A percentile compares a stretch with the other conserved stretches of the same genome.
These are phyloP conservation scores for Akanthomyces dipterigenus DNA, from an alignment of 2,329 filamentous ascomycete species.

Conservation along the genomic window DNA sequence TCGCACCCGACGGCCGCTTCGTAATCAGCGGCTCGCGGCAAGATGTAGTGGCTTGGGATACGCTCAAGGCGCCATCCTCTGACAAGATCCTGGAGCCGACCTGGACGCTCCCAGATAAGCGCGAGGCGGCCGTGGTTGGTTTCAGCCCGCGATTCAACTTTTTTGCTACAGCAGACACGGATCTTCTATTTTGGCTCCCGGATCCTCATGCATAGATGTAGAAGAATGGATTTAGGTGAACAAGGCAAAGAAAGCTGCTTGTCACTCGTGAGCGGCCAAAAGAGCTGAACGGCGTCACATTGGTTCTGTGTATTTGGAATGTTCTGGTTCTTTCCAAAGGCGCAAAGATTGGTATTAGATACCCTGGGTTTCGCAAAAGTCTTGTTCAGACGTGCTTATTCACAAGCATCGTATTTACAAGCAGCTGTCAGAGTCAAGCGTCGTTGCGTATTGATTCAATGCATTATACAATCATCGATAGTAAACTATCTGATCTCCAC, in stretches of 20 bases:
- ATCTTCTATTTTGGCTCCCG: constrained; percentile 72
- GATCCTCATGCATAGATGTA: constrained; percentile 47
- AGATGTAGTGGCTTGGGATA: constrained; percentile 84
- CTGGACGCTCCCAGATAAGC: constrained; percentile 58
- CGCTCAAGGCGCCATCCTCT: constrained; percentile 44
- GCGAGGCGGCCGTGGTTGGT: constrained; percentile 66
- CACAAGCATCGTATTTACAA: neutral
- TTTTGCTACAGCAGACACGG: constrained; percentile 81
- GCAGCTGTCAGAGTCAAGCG: neutral
- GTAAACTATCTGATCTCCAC: neutral
- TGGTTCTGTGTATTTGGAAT: neutral
- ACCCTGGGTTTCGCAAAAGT: neutral
- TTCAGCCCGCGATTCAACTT: constrained; percentile 92
- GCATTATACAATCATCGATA: constrained; percentile 3
- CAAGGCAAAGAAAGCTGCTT: neutral
- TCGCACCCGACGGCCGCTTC: constrained; percentile 83
- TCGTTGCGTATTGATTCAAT: neutral
- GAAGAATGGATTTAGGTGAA: constrained; percentile 14
- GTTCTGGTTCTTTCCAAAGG: neutral
- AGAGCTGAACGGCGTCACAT: neutral
- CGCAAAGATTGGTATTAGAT: constrained; percentile 2
- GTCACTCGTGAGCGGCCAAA: neutral
- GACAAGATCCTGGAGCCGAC: constrained; percentile 56
- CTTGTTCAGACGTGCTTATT: neutral
- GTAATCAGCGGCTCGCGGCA: constrained; percentile 72